phyloP scores from a whole-genome alignment of 1,284 basidiomycete species.

The Cystobasidium slooffiae region DNA sequence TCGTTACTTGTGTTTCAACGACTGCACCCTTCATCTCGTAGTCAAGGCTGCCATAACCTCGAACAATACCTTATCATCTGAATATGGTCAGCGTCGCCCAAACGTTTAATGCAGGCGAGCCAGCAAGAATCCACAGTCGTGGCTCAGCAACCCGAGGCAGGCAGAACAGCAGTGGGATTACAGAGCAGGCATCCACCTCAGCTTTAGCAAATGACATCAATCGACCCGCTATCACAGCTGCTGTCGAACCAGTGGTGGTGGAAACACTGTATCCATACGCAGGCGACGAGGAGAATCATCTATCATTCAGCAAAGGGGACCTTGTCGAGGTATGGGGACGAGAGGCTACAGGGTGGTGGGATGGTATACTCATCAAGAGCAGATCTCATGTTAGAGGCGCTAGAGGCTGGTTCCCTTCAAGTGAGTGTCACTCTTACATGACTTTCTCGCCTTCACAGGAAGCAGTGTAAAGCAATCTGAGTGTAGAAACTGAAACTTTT shows the following conservation, averaged over 20 bases:
- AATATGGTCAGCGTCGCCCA: too few species aligned
- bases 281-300: slow-evolving; percentile 81
- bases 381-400: slow-evolving; percentile 57
- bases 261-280: slow-evolving; percentile 90
- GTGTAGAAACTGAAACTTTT: too few species aligned
- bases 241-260: slow-evolving; percentile 60
- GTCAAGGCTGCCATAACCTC: too few species aligned
- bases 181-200: background rate
- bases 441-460: background rate
- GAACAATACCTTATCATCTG: too few species aligned
- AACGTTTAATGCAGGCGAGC: too few species aligned
- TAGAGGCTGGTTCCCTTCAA: slow-evolving; percentile 97
- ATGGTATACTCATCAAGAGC: slow-evolving; percentile 74
- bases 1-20: too few species aligned
- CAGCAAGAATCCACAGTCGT: too few species aligned
- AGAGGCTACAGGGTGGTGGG: slow-evolving; percentile 97
- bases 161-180: background rate
- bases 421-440: slow-evolving; percentile 64
- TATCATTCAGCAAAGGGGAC: slow-evolving; percentile 84
- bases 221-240: slow-evolving; percentile 59
- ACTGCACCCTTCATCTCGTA: too few species aligned
- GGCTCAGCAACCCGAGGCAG: too few species aligned
- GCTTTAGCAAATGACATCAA: background rate
- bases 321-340: slow-evolving; percentile 92
- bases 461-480: too few species aligned